Evolutionary conservation across 148 eudicot species (phyloP), one percentile per base, ranked within the genome.

Genomic region (Euryodendron excelsum): DNA sequence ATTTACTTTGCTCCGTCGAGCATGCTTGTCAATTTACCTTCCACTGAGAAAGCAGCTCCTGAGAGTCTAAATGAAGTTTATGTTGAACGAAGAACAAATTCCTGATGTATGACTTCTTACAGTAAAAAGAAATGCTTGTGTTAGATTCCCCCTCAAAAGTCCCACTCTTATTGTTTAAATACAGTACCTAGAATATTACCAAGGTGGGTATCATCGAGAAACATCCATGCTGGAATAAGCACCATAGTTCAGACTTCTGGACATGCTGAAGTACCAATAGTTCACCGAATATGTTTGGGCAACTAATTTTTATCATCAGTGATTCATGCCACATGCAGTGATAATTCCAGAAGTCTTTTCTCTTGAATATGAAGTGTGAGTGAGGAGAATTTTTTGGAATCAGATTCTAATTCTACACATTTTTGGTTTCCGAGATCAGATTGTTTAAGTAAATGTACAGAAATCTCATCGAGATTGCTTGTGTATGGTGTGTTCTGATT

Each of bases 1-100:
- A 87, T 94, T 94, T 94, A 92, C 76, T 94, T 94, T 68, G 91
- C 98, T 21, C 95, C 98, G 77, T 84, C 97, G 61, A 91, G 69
- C 82, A 77, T 84, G 90, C 97, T 94, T 71, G 73, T 92, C 50
- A 93, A 92, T 77, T 75, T 89, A 61, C 92, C 98, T 60, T 64
- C 77, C 23, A 30, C 79, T 1, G 79, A 80, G 37, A 91, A 88
- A 80, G 79, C 89, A 41, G 85, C 74, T 27, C 82, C 86, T n/a
- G 87, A 89, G 62, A 81, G 62, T 67, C 58, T 81, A 64, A 81
- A 79, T 75, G 88, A 92, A 78, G 93, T 92, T 67, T 68, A 88
- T 27, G 88, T 84, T 25, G 97, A 92, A 69, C 77, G 78, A 86
- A 85, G 82, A 84, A 79, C 84, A 74, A 83, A 79, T 77, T 88